phyloP scores from a whole-genome alignment of 1,284 basidiomycete genomes.

The Dichomitus squalens region DNA sequence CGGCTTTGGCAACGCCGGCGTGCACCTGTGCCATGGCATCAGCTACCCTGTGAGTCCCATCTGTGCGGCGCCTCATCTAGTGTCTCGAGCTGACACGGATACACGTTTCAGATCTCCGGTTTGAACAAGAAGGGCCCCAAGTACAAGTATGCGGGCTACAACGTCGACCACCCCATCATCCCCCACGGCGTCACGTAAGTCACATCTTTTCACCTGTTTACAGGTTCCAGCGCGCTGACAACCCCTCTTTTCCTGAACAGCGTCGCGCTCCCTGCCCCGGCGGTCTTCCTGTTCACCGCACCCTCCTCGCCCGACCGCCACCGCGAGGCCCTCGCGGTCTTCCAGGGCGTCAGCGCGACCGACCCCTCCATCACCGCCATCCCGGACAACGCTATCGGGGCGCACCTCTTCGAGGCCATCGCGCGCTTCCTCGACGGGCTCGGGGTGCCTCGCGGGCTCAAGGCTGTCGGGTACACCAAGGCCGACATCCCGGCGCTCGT shows the following conservation, averaged over 20 bases:
- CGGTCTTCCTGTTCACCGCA: constrained; percentile 93
- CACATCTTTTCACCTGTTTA: not conserved
- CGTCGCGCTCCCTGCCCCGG: constrained; percentile 90
- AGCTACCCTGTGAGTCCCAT: constrained; percentile 68
- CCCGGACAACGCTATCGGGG: constrained; percentile 82
- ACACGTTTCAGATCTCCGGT: constrained; percentile 79
- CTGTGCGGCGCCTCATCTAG: not conserved
- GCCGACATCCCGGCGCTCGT: constrained; percentile 73
- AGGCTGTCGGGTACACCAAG: constrained; percentile 80
- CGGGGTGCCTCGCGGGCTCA: constrained; percentile 87
- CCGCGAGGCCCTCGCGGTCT: constrained; percentile 86
- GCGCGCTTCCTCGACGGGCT: constrained; percentile 88
- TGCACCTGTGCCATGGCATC: constrained; percentile 89
- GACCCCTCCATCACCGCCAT: constrained; percentile 76
- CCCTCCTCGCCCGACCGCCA: constrained; percentile 91
- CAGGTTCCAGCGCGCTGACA: not conserved
- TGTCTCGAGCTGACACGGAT: not conserved
- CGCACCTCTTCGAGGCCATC: constrained; percentile 86
- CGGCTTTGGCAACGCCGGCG: constrained; percentile 94
- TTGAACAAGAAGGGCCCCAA: constrained; percentile 93
- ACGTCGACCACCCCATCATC: constrained; percentile 84
- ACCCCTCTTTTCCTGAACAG: constrained; percentile 22
- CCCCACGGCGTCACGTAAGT: constrained; percentile 84
- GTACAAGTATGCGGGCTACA: constrained; percentile 86
- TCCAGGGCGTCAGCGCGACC: constrained; percentile 64